Percentiles rank a stretch among this genome's conserved stretches.
These are phyloP conservation scores for Citrus hindsii DNA, from an alignment of 345 rosid genomes.

Conservation along the genomic window DNA sequence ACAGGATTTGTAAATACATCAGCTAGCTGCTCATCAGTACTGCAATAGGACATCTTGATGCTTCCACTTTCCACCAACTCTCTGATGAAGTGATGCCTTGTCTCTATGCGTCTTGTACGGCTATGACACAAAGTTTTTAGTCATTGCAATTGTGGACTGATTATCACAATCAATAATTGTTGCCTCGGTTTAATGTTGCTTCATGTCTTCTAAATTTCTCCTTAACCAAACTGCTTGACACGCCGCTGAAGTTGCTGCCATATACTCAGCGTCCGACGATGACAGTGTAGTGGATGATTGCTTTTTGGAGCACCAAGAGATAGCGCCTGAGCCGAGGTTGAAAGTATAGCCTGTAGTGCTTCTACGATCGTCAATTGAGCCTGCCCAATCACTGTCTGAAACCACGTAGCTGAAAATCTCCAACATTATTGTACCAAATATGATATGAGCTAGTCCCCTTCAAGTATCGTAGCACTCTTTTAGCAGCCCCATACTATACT, in stretches of 20 bases:
- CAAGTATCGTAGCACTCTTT: neutral
- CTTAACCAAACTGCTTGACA: neutral
- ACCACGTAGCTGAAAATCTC: neutral
- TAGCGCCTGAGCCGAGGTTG: neutral
- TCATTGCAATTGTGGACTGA: neutral
- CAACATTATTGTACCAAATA: neutral
- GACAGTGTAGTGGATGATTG: conserved; percentile 7
- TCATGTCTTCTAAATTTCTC: neutral
- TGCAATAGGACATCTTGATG: no score
- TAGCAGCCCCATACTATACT: neutral
- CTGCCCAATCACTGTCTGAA: neutral
- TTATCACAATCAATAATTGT: neutral
- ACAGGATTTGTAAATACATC: neutral
- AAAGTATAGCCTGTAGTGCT: neutral
- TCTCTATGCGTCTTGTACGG: no score
- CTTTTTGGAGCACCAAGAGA: neutral
- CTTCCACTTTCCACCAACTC: no score
- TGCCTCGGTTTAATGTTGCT: neutral
- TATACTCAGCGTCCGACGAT: neutral
- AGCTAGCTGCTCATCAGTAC: no score
- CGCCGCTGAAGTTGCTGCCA: neutral
- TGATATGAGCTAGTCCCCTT: neutral
- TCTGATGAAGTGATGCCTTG: no score
- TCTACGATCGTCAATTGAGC: neutral
- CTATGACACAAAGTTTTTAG: neutral